A percentile compares a stretch with the other conserved stretches of the same genome.
Evolutionary conservation across 2,329 filamentous ascomycete species (phyloP).

Genomic region (Leptographium procerum): DNA sequence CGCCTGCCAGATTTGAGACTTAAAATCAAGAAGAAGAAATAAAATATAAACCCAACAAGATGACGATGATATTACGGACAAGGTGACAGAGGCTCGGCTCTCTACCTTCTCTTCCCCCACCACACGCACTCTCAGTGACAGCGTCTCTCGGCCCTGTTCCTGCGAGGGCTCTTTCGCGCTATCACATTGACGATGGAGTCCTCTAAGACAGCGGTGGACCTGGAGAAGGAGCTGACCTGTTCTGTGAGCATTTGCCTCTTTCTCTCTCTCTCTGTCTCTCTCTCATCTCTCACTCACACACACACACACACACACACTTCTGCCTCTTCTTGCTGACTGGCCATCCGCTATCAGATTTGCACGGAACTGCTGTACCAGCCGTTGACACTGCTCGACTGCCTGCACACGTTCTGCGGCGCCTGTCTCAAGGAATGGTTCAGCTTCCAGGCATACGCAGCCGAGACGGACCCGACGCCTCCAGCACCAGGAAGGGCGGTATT

Average conservation of each 20-base stretch:
- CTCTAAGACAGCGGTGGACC: conserved; percentile 47
- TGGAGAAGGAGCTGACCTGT: conserved; percentile 91
- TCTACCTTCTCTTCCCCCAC: neutral
- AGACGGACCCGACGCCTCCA: conserved; percentile 37
- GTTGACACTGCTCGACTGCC: conserved; percentile 80
- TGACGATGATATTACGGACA: neutral
- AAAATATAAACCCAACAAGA: neutral
- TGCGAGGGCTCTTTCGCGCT: neutral
- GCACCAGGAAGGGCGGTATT: conserved; percentile 43
- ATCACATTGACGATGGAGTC: conserved; percentile 30
- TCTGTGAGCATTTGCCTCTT: conserved; percentile 52
- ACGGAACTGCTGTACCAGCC: conserved; percentile 89
- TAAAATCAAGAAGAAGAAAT: neutral
- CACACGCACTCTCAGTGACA: neutral
- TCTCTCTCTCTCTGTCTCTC: conserved; percentile 3
- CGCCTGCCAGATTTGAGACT: neutral
- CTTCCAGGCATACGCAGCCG: conserved; percentile 57
- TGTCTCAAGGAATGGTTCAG: conserved; percentile 95
- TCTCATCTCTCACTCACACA: too few relatives aligned
- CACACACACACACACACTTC: too few relatives aligned
- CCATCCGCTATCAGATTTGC: conserved; percentile 60
- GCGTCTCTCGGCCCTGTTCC: neutral
- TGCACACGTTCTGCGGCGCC: conserved; percentile 91
- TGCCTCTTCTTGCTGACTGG: too few relatives aligned
- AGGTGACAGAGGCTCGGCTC: neutral